These are phyloP conservation scores for Taphrina wiesneri DNA, from an alignment of 1,139 yeast species.

Conservation along the genomic window DNA sequence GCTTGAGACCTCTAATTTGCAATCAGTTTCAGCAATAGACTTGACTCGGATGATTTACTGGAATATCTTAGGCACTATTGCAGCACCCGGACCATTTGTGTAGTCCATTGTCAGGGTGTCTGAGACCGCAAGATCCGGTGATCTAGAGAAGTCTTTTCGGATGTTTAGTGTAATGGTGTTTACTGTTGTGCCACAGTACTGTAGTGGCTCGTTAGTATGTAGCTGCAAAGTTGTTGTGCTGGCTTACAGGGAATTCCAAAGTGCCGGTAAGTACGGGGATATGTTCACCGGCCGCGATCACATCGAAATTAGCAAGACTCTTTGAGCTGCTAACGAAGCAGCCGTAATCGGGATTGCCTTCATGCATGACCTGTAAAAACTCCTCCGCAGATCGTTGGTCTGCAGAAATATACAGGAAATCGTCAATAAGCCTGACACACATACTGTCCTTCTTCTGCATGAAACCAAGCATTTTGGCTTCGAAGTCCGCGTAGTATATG, in stretches of 20 bases:
- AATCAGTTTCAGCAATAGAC: not conserved
- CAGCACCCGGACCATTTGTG: constrained; percentile 32
- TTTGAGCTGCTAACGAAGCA: constrained; percentile 62
- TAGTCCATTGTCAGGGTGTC: constrained; percentile 37
- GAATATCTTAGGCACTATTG: constrained; percentile 27
- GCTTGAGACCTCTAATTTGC: constrained; percentile 28
- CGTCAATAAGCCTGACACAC: constrained; percentile 74
- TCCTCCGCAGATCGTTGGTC: constrained; percentile 42
- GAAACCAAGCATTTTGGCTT: constrained; percentile 52
- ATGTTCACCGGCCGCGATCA: not conserved
- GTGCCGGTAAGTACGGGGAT: constrained; percentile 35
- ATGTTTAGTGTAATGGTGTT: constrained; percentile 38
- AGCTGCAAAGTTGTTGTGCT: not conserved
- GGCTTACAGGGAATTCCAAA: constrained; percentile 10
- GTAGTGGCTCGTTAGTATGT: constrained; percentile 27
- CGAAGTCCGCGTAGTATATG: constrained; percentile 65
- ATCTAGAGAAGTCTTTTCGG: constrained; percentile 37
- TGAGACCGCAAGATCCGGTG: constrained; percentile 24
- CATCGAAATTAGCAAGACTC: constrained; percentile 48
- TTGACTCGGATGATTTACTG: constrained; percentile 30
- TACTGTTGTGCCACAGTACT: constrained; percentile 40
- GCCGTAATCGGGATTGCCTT: constrained; percentile 53
- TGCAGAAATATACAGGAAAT: constrained; percentile 69
- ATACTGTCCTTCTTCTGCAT: constrained; percentile 39
- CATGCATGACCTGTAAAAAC: constrained; percentile 44